Evolutionary conservation across 2,329 filamentous ascomycete species (phyloP), one percentile per base, ranked within the genome.

Genomic region (Arthrobotrys sphaeroides): DNA sequence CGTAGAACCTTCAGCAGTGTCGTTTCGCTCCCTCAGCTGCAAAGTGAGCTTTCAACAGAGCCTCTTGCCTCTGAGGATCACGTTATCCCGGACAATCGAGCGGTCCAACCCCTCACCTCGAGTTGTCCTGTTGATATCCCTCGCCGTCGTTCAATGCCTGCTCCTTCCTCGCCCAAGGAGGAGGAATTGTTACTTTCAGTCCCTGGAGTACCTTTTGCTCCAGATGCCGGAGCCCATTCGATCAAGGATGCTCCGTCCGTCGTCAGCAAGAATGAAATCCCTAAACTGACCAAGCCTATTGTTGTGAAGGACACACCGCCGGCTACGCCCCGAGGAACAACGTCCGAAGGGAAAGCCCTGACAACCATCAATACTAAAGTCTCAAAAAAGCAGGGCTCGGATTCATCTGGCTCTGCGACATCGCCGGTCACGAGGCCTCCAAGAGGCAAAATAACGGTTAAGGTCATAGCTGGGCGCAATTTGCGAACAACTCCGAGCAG

Each of bases 391-490:
- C n/a, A n/a, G n/a, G 26, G 31, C 0, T 51, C 70, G 20, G 62
- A 60, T 20, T 73, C 81, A 82, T 77, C 84, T 81, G 79, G 81
- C 82, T 79, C 84, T 83, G 73, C 84, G 83, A 78, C 81, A 82
- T 86, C 85, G 60, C 79, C 85, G 60, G 83, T 86, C 79, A 85
- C 86, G 79, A 88, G 90, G 79, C 84, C 91, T 80, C 88, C 89
- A 78, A 94, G 92, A 82, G 95, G 95, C 72, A 97, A 95, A 83
- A 86, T 99, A 68, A 91, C 90, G 33, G 92, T 99, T 79, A 93
- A 92, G 81, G 95, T 99, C 65, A 86, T 90, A 59, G 93, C 97
- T 82, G 95, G 91, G 53, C 88, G 93, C 80, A 92, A 92, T 7
- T 84, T 99, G 61, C 88, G 91, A 75, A 92, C 90, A 70, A 93